Evolutionary conservation across 495 filamentous ascomycete species (phyloP).

Genomic region (Hyaloscypha finlandica): DNA sequence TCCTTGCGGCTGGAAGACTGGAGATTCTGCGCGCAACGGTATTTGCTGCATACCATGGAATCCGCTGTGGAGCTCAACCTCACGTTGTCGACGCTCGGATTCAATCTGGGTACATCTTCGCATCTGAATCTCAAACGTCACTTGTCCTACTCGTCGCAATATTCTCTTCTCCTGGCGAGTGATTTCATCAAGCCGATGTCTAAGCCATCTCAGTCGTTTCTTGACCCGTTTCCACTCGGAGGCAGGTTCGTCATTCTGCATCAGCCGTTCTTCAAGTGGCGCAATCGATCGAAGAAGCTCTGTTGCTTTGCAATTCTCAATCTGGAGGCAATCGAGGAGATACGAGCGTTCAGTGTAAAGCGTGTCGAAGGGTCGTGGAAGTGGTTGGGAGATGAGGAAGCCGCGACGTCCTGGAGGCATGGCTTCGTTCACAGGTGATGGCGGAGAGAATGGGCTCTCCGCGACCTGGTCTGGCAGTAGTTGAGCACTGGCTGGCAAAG

Average conservation of each 20-base stretch:
- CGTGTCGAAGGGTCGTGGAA: conserved; percentile 23
- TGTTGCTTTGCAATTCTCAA: conserved; percentile 36
- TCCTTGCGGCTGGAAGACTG: conserved; percentile 5
- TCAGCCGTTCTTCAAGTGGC: conserved; percentile 16
- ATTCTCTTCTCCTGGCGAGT: conserved; percentile 43
- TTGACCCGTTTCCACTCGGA: conserved; percentile 30
- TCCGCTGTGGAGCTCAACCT: neutral
- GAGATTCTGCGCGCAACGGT: conserved; percentile 4
- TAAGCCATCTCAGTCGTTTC: conserved; percentile 35
- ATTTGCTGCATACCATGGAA: neutral
- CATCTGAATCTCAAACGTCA: conserved; percentile 44
- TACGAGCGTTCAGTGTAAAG: conserved; percentile 43
- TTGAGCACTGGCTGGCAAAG: neutral
- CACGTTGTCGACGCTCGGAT: conserved; percentile 18
- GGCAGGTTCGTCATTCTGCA: neutral
- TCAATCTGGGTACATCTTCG: conserved; percentile 38
- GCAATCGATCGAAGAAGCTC: conserved; percentile 36
- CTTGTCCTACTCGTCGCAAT: conserved; percentile 43
- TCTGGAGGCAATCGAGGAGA: conserved; percentile 41
- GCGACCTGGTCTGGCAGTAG: neutral
- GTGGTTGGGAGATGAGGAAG: neutral
- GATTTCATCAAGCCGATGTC: conserved; percentile 37
- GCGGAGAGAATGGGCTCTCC: neutral
- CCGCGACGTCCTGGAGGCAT: neutral
- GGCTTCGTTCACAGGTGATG: neutral